These are phyloP conservation scores for Quercus lobata DNA, from an alignment of 331 rosid species.

Conservation along the genomic window DNA sequence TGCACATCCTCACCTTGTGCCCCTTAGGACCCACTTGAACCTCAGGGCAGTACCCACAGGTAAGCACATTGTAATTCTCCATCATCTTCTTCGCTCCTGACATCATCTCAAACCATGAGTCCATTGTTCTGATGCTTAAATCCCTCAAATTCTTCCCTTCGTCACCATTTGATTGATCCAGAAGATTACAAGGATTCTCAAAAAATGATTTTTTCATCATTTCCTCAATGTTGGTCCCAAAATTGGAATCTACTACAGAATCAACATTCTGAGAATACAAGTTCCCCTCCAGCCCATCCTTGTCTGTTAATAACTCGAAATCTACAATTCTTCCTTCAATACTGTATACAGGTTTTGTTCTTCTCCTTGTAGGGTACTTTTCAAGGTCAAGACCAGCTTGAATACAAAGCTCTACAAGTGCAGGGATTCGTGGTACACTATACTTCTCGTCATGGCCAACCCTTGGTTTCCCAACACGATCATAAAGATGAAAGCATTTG, in stretches of 20 bases:
- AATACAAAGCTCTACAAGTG: conserved; percentile 76
- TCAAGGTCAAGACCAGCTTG: conserved; percentile 78
- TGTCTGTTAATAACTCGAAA: conserved; percentile 48
- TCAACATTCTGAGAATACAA: conserved; percentile 8
- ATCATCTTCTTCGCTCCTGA: conserved; percentile 65
- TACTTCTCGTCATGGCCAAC: conserved; percentile 70
- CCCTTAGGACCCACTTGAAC: conserved; percentile 91
- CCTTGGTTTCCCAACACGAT: conserved; percentile 84
- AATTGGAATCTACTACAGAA: conserved; percentile 10
- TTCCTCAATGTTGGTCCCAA: conserved; percentile 18
- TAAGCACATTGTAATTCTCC: conserved; percentile 65
- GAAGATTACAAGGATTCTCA: conserved; percentile 19
- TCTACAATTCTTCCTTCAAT: conserved; percentile 91
- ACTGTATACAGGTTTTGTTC: conserved; percentile 71
- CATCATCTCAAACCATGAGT: conserved; percentile 75
- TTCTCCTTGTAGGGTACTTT: conserved; percentile 64
- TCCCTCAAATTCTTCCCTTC: conserved; percentile 24
- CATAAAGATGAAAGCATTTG: conserved; percentile 76
- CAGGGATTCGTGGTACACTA: conserved; percentile 55
- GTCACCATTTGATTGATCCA: conserved; percentile 25
- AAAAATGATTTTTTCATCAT: conserved; percentile 15
- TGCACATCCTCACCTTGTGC: conserved; percentile 87
- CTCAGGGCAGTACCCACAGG: conserved; percentile 90
- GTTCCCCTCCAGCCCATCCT: conserved; percentile 17
- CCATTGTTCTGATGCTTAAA: conserved; percentile 43